phyloP scores from a whole-genome alignment of 345 rosid genomes.

The Psidium friedrichsthalianum region DNA sequence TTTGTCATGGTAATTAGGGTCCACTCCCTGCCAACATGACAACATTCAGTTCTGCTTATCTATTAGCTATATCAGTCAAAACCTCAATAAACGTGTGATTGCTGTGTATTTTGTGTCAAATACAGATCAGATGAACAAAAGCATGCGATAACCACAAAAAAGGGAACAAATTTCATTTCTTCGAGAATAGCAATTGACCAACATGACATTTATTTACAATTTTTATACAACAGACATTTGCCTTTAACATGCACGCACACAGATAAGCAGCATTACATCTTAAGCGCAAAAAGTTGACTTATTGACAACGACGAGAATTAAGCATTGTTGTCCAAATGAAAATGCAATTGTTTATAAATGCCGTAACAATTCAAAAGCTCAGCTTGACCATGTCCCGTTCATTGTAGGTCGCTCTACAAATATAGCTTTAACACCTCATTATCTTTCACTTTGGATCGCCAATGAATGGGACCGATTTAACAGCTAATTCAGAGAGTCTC shows the following conservation, averaged over 20 bases:
- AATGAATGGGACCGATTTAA: not conserved
- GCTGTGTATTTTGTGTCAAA: not conserved
- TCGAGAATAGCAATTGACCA: not conserved
- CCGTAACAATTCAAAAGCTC: not conserved
- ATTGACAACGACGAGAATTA: not conserved
- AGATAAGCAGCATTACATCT: not conserved
- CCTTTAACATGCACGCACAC: not conserved
- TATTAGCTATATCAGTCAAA: not conserved
- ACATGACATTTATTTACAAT: not conserved
- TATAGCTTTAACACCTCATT: not conserved
- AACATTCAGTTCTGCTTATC: constrained; percentile 1
- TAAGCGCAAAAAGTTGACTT: not conserved
- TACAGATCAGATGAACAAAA: not conserved
- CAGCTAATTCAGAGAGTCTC: not conserved
- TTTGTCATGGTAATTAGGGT: constrained; percentile 83
- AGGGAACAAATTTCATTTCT: not conserved
- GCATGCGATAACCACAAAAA: not conserved
- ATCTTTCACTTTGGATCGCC: not conserved
- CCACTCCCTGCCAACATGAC: constrained; percentile 52
- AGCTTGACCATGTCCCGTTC: not conserved
- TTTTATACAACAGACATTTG: not conserved
- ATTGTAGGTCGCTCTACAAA: not conserved
- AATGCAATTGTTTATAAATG: not conserved
- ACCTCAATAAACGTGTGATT: not conserved
- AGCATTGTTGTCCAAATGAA: not conserved